Evolutionary conservation across 257 asterid genomes (phyloP).

Genomic region (Paraleonurus japonicus): DNA sequence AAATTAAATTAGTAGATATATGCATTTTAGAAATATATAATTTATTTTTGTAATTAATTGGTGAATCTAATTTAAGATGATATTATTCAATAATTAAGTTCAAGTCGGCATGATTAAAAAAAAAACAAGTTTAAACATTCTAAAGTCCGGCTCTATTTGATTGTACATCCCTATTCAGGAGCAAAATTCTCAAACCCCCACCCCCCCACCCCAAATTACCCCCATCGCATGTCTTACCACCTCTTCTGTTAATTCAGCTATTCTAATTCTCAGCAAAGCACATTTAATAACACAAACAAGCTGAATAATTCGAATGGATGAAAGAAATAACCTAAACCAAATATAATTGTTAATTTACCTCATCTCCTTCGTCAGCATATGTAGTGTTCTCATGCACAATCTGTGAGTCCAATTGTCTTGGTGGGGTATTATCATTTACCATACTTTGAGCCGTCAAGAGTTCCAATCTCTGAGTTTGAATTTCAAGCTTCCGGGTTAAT

Average conservation of each 20-base stretch:
- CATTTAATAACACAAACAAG: background rate
- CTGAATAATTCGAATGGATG: background rate
- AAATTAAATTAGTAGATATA: too few relatives aligned
- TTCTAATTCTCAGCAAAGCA: background rate
- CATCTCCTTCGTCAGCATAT: constrained; percentile 99
- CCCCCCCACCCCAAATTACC: background rate
- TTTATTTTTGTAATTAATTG: too few relatives aligned
- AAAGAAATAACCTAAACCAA: constrained; percentile 5
- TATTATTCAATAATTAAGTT: too few relatives aligned
- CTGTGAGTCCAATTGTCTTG: constrained; percentile 51
- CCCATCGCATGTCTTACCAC: background rate
- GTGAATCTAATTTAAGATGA: too few relatives aligned
- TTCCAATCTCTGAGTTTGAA: constrained; percentile 94
- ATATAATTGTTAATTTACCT: constrained; percentile 49
- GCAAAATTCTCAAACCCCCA: too few relatives aligned
- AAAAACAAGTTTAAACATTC: too few relatives aligned
- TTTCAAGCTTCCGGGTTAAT: constrained; percentile 80
- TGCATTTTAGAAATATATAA: too few relatives aligned
- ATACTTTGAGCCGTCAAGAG: constrained; percentile 85
- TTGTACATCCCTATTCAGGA: too few relatives aligned
- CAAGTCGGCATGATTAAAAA: too few relatives aligned
- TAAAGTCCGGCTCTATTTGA: too few relatives aligned
- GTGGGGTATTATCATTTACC: constrained; percentile 53
- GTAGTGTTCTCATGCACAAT: constrained; percentile 39
- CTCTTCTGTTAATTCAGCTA: background rate